Percentiles rank a stretch among this genome's conserved stretches.
phyloP scores from a whole-genome alignment of 352 stramenopile species.

The Pythium plurisporium region DNA sequence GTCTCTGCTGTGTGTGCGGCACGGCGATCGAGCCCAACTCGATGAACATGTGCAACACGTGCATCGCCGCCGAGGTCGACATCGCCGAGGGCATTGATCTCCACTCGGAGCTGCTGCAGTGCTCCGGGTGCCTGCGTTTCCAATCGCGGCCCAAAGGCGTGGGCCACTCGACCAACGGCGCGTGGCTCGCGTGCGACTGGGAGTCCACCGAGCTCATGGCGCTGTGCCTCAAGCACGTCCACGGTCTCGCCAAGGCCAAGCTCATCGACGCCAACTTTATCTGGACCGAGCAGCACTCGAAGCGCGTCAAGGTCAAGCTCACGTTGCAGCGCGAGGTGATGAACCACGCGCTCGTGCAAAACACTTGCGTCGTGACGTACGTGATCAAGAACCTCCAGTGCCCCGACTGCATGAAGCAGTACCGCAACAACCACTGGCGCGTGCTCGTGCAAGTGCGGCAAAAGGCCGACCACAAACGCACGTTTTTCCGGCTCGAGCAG shows the following conservation, averaged over 20 bases:
- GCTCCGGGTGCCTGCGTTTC: constrained; percentile 63
- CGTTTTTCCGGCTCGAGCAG: constrained; percentile 66
- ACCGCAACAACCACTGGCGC: constrained; percentile 63
- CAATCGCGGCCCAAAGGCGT: constrained; percentile 47
- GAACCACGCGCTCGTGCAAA: constrained; percentile 67
- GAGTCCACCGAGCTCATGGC: constrained; percentile 76
- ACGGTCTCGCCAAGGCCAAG: constrained; percentile 59
- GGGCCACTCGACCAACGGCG: constrained; percentile 31
- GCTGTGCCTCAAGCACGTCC: constrained; percentile 71
- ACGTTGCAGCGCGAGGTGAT: constrained; percentile 65
- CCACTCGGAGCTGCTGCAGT: constrained; percentile 49
- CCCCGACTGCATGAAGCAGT: constrained; percentile 68
- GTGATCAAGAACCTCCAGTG: constrained; percentile 61
- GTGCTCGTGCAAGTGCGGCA: constrained; percentile 74
- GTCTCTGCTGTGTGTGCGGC: constrained; percentile 38
- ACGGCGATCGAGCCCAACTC: constrained; percentile 67
- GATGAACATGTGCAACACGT: constrained; percentile 75
- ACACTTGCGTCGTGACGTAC: constrained; percentile 62
- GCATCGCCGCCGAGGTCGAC: constrained; percentile 63
- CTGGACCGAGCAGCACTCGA: constrained; percentile 82
- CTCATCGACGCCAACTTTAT: constrained; percentile 75
- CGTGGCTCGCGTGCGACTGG: constrained; percentile 61
- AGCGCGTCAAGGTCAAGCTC: constrained; percentile 71
- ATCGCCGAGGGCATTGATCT: constrained; percentile 67
- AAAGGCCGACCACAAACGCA: constrained; percentile 72